Evolutionary conservation across 2,329 filamentous ascomycete genomes (phyloP).

Genomic region (Colletotrichum trifolii): DNA sequence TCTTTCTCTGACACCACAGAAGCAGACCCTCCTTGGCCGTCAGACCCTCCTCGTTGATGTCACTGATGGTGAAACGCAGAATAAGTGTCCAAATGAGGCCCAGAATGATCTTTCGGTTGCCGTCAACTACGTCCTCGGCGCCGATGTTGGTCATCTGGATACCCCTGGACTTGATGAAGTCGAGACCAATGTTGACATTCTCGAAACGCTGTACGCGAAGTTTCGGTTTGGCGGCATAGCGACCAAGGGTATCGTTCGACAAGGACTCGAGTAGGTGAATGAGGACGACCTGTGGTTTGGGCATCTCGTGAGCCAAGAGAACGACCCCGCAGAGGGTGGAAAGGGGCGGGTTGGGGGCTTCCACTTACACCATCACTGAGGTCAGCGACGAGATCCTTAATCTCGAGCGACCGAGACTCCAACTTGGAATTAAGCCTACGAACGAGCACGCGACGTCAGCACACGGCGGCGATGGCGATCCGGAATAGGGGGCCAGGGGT

Average conservation of each 20-base stretch:
- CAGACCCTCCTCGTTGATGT: conserved; percentile 98
- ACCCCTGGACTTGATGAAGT: conserved; percentile 89
- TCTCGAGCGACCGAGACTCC: conserved; percentile 78
- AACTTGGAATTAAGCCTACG: conserved; percentile 95
- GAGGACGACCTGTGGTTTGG: conserved; percentile 77
- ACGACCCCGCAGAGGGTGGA: conserved; percentile 16
- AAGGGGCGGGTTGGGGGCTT: conserved; percentile 24
- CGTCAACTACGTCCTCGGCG: conserved; percentile 97
- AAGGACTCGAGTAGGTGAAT: conserved; percentile 98
- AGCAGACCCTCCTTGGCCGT: conserved; percentile 96
- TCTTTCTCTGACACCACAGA: conserved; percentile 98
- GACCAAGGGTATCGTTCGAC: conserved; percentile 91
- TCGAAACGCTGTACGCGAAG: conserved; percentile 97
- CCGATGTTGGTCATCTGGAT: conserved; percentile 99
- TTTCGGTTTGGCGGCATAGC: conserved; percentile 96
- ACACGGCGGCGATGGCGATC: not conserved
- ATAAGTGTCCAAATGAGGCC: conserved; percentile 99
- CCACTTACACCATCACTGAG: conserved; percentile 89
- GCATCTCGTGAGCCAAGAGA: conserved; percentile 37
- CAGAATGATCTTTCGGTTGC: conserved; percentile 96
- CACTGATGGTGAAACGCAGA: conserved; percentile 96
- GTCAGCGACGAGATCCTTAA: conserved; percentile 89
- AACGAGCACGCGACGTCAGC: conserved; percentile 32
- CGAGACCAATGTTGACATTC: conserved; percentile 94
- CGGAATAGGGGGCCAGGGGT: not conserved